Base-by-base conservation (phyloP, 192 early-diverging fungal species). In the Spizellomyces sp. region DNA sequence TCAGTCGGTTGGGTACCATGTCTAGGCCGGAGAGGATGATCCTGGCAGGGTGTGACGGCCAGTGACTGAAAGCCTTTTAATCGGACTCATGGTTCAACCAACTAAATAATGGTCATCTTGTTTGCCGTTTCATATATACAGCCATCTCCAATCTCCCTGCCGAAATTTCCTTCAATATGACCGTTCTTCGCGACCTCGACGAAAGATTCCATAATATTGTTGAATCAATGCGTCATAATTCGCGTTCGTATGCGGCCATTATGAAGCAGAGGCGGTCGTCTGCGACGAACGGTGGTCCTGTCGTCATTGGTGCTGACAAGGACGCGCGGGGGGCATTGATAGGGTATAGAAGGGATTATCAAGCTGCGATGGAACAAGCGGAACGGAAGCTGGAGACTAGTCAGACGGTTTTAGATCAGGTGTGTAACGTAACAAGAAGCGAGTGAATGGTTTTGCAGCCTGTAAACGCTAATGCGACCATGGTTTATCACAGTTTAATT, bases 111-210 rank as follows among this genome's bases (percentile, higher is more conserved):
- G 27, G 27, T 36, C 27, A 36, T 36, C 27, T 36, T 36, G 27
- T 36, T 36, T 36, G 27, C 27, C 27, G 27, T 36, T 36, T 36
- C 27, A 36, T 36, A 36, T 36, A 36, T 36, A 36, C 27, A 36
- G 67, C 70, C 10, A 74, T 74, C 21, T 55, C 43, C 56, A 74
- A 74, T 47, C 64, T 74, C 15, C 71, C 71, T 8, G 17, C 71
- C n/a, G 71, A 74, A 21, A 22, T 74, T 8, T 27, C 63, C 45
- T 74, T 74, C 64, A 74, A 74, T 44, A 66, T 74, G 64, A 59
- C 43, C n/a, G 54, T 67, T n/a, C 63, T 74, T 8, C 71, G 71
- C 10, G 48, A 52, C 57, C 64, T 74, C 21, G 71, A 74, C 58
- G 48, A 58, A 9, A 21, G 42, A 12, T 67, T 74, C 44, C 71